Evolutionary conservation across 345 rosid genomes (phyloP), one percentile per base, ranked within the genome.

Genomic region (Limnanthes douglasii): DNA sequence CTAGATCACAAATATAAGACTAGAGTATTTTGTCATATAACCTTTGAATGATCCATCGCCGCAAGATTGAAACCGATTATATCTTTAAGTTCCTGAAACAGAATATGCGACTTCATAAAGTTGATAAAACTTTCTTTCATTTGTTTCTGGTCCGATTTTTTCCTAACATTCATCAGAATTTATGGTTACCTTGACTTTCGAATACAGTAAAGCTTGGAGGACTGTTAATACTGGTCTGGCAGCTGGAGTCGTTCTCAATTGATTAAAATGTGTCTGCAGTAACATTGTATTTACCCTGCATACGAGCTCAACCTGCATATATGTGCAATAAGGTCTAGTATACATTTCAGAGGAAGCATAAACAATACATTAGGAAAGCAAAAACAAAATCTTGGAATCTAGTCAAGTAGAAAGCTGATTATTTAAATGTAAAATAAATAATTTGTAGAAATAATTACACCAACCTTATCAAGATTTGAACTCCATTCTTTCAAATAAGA

Each of bases 1-100:
- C 3, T 5, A 10, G 9, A 23, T 11, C 28, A 34, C n/a, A 31
- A 18, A 8, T 13, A 11, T 11, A 15, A 29, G 22, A n/a, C 6
- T 20, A 20, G 14, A 3, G 21, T 21, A 15, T 18, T 18, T 34
- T 12, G 26, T 33, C 10, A 27, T 24, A 48, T 19, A 41, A 90
- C 96, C 88, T 69, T 78, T 8, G 85, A 57, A 73, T 92, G 99
- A 68, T 92, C 86, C 94, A 81, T 75, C 31, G 86, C 96, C 0
- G 99, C 94, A 51, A 92, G 79, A 48, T 85, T 92, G 62, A 75
- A 85, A 23, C 94, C 93, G 24, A 85, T 53, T 10, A 69, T 85
- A 59, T 85, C 99, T 53, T 80, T 92, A 64, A 66, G 65, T 56
- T 68, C 94, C 95, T 84, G 73, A 35, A 10, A 48, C 46, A 69